phyloP scores from a whole-genome alignment of 2,329 filamentous ascomycete genomes.

The Juglanconis oblonga region DNA sequence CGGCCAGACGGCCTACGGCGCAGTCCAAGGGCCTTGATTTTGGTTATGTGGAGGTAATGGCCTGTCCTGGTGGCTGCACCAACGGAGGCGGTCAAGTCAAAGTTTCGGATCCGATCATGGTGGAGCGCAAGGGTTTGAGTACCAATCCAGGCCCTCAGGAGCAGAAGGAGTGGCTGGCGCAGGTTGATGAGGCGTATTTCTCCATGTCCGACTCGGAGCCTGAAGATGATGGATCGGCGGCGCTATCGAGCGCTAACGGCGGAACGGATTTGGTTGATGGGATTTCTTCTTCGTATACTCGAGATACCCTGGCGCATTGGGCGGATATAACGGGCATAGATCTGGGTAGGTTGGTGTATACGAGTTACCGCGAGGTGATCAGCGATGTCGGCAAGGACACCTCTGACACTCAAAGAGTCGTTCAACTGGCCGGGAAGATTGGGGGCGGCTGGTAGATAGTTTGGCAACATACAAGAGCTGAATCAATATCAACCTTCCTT shows the following conservation, averaged over 20 bases:
- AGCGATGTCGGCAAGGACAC: constrained; percentile 86
- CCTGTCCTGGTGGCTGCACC: constrained; percentile 96
- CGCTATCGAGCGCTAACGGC: constrained; percentile 24
- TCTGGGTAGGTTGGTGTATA: constrained; percentile 72
- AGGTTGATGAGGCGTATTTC: constrained; percentile 87
- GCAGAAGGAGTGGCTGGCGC: constrained; percentile 80
- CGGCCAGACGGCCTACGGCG: constrained; percentile 49
- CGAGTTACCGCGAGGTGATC: constrained; percentile 86
- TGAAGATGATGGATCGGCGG: constrained; percentile 22
- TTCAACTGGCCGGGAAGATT: constrained; percentile 84
- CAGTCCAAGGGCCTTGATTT: constrained; percentile 61
- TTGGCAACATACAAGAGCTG: constrained; percentile 25
- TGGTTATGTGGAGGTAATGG: constrained; percentile 98
- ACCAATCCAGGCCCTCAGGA: constrained; percentile 68
- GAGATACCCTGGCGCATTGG: constrained; percentile 74
- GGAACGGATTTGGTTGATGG: constrained; percentile 52
- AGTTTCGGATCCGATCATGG: constrained; percentile 69
- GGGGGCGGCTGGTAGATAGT: constrained; percentile 81
- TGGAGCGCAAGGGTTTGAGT: constrained; percentile 44
- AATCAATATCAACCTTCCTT: constrained; percentile 38
- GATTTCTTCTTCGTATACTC: constrained; percentile 64
- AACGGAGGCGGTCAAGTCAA: constrained; percentile 97
- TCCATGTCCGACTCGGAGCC: constrained; percentile 61
- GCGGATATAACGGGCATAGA: constrained; percentile 66
- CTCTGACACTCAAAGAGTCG: constrained; percentile 75